Base-by-base conservation (phyloP, 2,329 filamentous ascomycete species). In the Sclerotinia nivalis region DNA sequence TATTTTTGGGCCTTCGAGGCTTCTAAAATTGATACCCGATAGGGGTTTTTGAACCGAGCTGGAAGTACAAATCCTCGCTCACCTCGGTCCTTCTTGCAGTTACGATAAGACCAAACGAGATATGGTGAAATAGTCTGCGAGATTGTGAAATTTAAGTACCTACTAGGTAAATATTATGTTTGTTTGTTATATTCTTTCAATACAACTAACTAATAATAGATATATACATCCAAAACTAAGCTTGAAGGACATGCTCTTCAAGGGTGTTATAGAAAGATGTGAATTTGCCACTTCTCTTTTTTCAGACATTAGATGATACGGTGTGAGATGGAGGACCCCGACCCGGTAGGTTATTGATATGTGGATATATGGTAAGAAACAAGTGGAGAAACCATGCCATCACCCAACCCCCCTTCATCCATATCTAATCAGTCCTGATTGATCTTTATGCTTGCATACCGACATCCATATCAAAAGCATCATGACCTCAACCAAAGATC, bases 21-120 rank as follows among this genome's bases (percentile, higher is more conserved):
- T 25, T 37, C 25, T 18, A n/a, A n/a, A 50, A 64, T 64, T 50
- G 45, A 50, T 64, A 64, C 45, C 60, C 28, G 31, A 64, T 50
- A 13, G 60, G 45, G 60, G 4, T 5, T 25, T 10, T 25, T 50
- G 13, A 22, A 50, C 60, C 60, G 45, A 64, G 60, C 37, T 40
- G 45, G 28, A 13, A 47, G 43, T 20, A 13, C 13, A 8, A n/a
- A 62, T 62, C 28, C 59, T 62, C 20, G 45, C 40, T 49, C 43
- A 62, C 59, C 59, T 62, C 59, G 59, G 59, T 50, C 45, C 31
- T 50, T 64, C 50, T 49, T 34, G 25, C 25, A 25, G 45, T 37
- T 62, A 49, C 12, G 28, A 49, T 62, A 62, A 62, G 59, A 4
- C 34, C 34, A 37, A 34, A 47, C 18, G 25, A 34, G 18, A 62